Percentiles rank a stretch among this genome's conserved stretches.
phyloP scores from a whole-genome alignment of 2,329 filamentous ascomycete species.

The Didymosphaeria variabile region DNA sequence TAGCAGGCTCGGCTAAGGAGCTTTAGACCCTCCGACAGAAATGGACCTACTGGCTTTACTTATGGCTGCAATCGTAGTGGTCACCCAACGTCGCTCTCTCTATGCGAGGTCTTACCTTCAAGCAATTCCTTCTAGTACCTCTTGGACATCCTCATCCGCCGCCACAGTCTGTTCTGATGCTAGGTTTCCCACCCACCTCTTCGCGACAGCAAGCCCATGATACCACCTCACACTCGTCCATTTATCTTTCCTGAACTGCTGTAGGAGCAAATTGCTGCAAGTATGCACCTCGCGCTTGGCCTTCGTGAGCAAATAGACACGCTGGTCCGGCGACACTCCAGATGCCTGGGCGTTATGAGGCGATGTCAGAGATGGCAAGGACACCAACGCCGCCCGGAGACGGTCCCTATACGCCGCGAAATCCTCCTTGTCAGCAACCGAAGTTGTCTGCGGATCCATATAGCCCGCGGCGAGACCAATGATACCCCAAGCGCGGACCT shows the following conservation, averaged over 20 bases:
- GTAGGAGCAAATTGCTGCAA: constrained; percentile 26
- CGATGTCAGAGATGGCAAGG: constrained; percentile 21
- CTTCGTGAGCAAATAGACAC: constrained; percentile 14
- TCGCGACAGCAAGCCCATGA: constrained; percentile 27
- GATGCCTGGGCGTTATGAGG: constrained; percentile 2
- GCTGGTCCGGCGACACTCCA: constrained; percentile 5
- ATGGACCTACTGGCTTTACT: no score
- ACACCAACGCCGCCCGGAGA: constrained; percentile 21
- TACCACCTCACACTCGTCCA: constrained; percentile 30
- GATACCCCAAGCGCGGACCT: constrained; percentile 32
- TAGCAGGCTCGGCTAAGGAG: no score
- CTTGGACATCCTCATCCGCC: constrained; percentile 4
- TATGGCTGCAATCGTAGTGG: no score
- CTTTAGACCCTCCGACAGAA: no score
- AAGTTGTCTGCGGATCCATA: constrained; percentile 5
- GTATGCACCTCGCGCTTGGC: constrained; percentile 29
- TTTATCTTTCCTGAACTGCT: constrained; percentile 24
- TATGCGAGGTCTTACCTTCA: background rate
- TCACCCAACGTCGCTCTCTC: no score
- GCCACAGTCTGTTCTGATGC: background rate
- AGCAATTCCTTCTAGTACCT: background rate
- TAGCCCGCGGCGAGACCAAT: constrained; percentile 30
- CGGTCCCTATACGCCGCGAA: constrained; percentile 25
- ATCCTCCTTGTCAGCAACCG: background rate
- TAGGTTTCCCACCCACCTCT: constrained; percentile 27